Base-by-base conservation (phyloP, 345 rosid genomes). In the rapeseed (Brassica napus) region DNA sequence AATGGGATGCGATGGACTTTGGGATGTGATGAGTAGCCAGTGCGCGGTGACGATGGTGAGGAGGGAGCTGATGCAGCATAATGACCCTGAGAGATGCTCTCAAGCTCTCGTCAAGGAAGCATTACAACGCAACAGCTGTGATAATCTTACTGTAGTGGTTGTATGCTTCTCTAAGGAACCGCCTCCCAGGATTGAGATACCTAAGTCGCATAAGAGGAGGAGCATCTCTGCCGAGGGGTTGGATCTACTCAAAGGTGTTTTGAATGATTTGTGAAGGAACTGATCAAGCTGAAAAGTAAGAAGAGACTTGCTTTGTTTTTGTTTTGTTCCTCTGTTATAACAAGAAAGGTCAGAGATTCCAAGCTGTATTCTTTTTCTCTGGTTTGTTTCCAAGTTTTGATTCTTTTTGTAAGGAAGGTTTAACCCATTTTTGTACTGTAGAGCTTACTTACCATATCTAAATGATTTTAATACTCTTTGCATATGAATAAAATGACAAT, bases 1-100 rank as follows among this genome's bases (percentile, higher is more conserved):
- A 63, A 82, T 94, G 65, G 98, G 95, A 0, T 94, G 98, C 47
- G 97, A 94, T 73, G 98, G 98, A 0, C 87, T 92, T 0, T 94
- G 98, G 98, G 98, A 92, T 69, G 98, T 94, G 31, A 92, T 94
- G 95, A 94, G 97, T 47, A 92, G 98, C 83, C 98, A 94, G 30
- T 94, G 97, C 34, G 97, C 97, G 0, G 97, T 94, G 6, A 94
- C 97, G 42, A 92, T 94, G 90, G 97, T 88, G 55, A 86, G 98
- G 83, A 92, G 83, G 74, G 97, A 83, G 85, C 92, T 94, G 24
- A 85, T 88, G 91, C 87, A 76, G 64, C 94, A 92, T 31, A 94
- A 94, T 9, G 92, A 94, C 65, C 97, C 97, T 0, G 91, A 84
- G 67, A 86, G 26, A 71, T 86, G 90, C 64, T 86, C 97, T 1